Base-by-base conservation (phyloP, 2,329 filamentous ascomycete species). In the Paecilomyces dactylethromorphus region DNA sequence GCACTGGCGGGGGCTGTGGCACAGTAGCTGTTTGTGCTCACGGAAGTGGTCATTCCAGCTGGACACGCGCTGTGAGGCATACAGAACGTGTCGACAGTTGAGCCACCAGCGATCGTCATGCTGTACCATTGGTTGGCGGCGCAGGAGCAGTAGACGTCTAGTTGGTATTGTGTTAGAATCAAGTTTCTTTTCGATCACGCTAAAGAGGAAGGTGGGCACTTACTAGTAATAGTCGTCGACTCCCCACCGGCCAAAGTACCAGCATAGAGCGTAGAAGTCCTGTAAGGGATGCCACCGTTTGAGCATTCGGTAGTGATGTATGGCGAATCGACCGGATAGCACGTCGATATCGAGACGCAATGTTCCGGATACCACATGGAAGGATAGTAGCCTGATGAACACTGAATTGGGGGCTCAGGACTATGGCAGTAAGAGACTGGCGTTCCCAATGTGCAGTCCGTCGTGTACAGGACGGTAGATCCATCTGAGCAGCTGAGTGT, bases 401-500 rank as follows among this genome's bases (percentile, higher is more conserved):
- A 69, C 18, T 59, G 33, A n/a, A 65, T 64, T 5, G 63, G 63
- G 13, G 63, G 56, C n/a, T 53, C 32, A 1, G 57, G 58, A 18
- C 63, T 66, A 45, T 59, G 52, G 58, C 68, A 69, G 56, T 65
- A 69, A 0, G 65, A 64, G 2, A 68, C 50, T 1, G 66, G 59
- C 18, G 53, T 64, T 1, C 68, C 68, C 58, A 66, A 29, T n/a
- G 68, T 69, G 33, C 68, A 69, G 33, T 69, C 68, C 1, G 62
- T 68, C 10, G 67, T 69, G 54, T 64, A 60, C 12, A 69, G 18
- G n/a, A 64, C 26, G 3, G 60, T 67, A 39, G 65, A 64, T 11
- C 65, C 66, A 24, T 60, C 24, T 0, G 60, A 26, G 39, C 67
- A 69, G 22, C 22, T 58, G 5, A 68, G 63, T 13, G 32, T 22